These are phyloP conservation scores for Paraphoma chrysanthemicola DNA, from an alignment of 2,329 filamentous ascomycete genomes.

Conservation along the genomic window DNA sequence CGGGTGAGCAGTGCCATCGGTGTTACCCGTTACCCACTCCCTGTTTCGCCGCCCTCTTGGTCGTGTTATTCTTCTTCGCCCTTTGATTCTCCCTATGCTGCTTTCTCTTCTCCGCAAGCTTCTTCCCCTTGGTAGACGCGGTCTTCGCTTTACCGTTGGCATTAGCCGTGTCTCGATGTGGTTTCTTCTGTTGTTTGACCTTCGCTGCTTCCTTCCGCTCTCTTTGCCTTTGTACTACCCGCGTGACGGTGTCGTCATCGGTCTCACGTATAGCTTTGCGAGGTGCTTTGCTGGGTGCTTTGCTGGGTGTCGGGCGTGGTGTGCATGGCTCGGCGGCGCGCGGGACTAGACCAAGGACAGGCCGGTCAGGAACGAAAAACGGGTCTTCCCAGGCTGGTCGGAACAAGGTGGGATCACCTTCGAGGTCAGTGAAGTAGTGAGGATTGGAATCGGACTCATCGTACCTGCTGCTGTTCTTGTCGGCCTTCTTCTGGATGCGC, in stretches of 20 bases:
- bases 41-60: slow-evolving; percentile 2
- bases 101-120: neutral
- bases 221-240: too few relatives aligned
- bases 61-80: slow-evolving; percentile 10
- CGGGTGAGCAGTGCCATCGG: too few relatives aligned
- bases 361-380: neutral
- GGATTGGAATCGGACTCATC: neutral
- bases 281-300: too few relatives aligned
- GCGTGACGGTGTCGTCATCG: too few relatives aligned
- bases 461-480: slow-evolving; percentile 15
- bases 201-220: too few relatives aligned
- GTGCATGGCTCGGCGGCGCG: too few relatives aligned
- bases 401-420: slow-evolving; percentile 11
- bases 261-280: too few relatives aligned
- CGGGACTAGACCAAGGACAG: neutral
- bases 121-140: too few relatives aligned
- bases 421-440: slow-evolving; percentile 19
- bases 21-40: too few relatives aligned
- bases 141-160: too few relatives aligned
- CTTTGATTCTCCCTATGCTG: slow-evolving; percentile 11
- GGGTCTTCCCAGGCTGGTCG: neutral
- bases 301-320: neutral
- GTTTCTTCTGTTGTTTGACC: too few relatives aligned
- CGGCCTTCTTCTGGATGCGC: slow-evolving; percentile 43
- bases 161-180: too few relatives aligned